phyloP scores from a whole-genome alignment of 1,139 yeast species.

The Hansenula anomala region DNA sequence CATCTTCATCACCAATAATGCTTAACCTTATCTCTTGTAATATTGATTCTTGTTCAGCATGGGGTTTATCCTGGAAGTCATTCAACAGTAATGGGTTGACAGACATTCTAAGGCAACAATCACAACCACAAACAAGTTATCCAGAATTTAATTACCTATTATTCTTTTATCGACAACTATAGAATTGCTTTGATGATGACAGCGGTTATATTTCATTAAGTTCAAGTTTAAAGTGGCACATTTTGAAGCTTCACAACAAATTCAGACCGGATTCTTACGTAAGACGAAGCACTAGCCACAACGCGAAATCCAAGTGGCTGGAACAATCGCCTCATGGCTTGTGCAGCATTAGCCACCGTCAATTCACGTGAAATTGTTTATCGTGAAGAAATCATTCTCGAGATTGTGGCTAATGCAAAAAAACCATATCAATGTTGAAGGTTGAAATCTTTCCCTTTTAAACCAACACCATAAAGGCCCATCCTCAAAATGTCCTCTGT shows the following conservation, averaged over 20 bases:
- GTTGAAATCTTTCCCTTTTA: not conserved
- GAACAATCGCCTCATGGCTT: too few species aligned
- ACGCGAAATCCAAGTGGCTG: not conserved
- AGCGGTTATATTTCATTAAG: too few species aligned
- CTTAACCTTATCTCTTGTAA: slow-evolving; percentile 16
- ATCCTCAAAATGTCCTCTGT: slow-evolving; percentile 7
- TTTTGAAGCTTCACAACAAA: too few species aligned
- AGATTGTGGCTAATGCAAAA: not conserved
- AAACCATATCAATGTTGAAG: not conserved
- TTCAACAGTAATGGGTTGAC: not conserved
- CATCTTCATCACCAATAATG: slow-evolving; percentile 22
- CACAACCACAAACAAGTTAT: too few species aligned
- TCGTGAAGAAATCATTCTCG: not conserved
- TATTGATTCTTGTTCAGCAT: slow-evolving; percentile 3
- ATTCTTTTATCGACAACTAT: too few species aligned
- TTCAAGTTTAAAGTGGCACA: too few species aligned
- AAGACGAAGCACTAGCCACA: not conserved
- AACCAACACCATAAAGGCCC: too few species aligned
- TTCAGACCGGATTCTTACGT: too few species aligned
- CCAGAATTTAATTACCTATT: too few species aligned
- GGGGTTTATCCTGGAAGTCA: not conserved
- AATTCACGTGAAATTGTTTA: not conserved
- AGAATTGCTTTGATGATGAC: too few species aligned
- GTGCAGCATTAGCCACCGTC: too few species aligned
- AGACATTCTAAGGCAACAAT: not conserved